Evolutionary conservation across 192 early-diverging fungal genomes (phyloP).

Genomic region (Coemansia sp.): DNA sequence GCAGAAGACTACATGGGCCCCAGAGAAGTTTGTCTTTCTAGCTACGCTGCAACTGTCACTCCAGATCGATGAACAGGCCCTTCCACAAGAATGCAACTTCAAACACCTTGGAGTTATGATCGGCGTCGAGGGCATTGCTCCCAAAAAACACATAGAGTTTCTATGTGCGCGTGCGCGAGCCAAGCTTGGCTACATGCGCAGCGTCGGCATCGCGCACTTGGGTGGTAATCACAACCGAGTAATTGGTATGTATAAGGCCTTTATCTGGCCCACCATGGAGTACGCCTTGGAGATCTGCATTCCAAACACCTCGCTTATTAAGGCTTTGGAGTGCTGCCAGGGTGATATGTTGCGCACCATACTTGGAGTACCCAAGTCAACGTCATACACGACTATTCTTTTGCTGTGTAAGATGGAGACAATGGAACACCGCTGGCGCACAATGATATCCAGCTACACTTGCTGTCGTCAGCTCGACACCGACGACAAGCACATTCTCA

Average conservation of each 20-base stretch:
- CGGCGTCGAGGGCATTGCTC: neutral
- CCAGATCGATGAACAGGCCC: neutral
- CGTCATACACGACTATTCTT: slow-evolving; percentile 1
- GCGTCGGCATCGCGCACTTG: slow-evolving; percentile 4
- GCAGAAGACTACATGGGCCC: neutral
- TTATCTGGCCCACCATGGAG: slow-evolving; percentile 10
- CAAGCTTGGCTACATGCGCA: slow-evolving; percentile 2
- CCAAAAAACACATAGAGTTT: neutral
- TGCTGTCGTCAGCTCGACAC: neutral
- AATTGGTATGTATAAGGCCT: slow-evolving; percentile 7
- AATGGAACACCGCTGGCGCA: neutral
- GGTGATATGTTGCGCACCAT: neutral
- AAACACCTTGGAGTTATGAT: slow-evolving; percentile 6
- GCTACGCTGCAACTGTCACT: neutral
- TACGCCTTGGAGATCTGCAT: slow-evolving; percentile 12
- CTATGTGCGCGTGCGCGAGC: neutral
- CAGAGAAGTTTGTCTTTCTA: slow-evolving; percentile 10
- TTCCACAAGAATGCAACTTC: neutral
- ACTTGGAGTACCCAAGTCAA: neutral
- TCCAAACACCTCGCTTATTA: neutral
- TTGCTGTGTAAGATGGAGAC: neutral
- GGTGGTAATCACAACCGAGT: neutral
- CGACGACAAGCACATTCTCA: neutral
- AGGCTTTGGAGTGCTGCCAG: neutral
- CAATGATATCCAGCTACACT: neutral